Conservation (phyloP, 2,329 filamentous ascomycete species). For the Cordyceps sp. region DNA sequence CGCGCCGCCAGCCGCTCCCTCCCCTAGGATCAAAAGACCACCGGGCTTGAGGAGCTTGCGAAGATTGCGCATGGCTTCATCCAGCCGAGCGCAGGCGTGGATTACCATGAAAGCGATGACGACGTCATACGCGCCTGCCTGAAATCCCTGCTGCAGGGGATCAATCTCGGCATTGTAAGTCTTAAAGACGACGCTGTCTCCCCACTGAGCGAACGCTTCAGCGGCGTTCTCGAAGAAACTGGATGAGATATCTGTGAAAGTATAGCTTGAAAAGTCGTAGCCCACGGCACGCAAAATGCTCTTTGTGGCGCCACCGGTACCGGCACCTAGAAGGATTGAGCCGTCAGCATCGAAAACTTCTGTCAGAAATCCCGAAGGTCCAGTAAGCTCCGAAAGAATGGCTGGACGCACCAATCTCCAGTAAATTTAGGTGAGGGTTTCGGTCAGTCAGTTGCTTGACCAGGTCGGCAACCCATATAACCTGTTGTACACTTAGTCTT, state of each 20-base stretch:
- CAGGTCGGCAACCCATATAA: not conserved
- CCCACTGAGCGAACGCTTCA: slow-evolving; percentile 10
- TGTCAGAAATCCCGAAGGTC: too few species aligned
- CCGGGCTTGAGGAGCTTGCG: slow-evolving; percentile 23
- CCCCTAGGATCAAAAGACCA: slow-evolving; percentile 26
- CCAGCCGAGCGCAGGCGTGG: slow-evolving; percentile 4
- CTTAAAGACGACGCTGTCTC: slow-evolving; percentile 4
- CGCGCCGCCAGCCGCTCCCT: slow-evolving; percentile 11
- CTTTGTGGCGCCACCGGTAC: slow-evolving; percentile 23
- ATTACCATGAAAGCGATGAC: slow-evolving; percentile 16
- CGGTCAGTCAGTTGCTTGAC: slow-evolving; percentile 14
- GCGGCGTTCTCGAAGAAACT: slow-evolving; percentile 20
- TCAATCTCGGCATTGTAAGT: slow-evolving; percentile 8
- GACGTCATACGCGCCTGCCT: slow-evolving; percentile 14
- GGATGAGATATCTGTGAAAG: slow-evolving; percentile 24
- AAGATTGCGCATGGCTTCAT: slow-evolving; percentile 11
- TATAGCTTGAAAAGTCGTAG: slow-evolving; percentile 16
- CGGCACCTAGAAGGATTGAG: slow-evolving; percentile 18
- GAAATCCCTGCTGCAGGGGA: slow-evolving; percentile 13
- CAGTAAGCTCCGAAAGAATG: too few species aligned
- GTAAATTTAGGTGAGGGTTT: slow-evolving; percentile 21
- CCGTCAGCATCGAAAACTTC: too few species aligned
- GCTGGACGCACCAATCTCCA: slow-evolving; percentile 12
- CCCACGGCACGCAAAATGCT: slow-evolving; percentile 15
- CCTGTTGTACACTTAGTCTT: too few species aligned